Evolutionary conservation across 148 eudicot genomes (phyloP).

Genomic region (Talinum fruticosum): DNA sequence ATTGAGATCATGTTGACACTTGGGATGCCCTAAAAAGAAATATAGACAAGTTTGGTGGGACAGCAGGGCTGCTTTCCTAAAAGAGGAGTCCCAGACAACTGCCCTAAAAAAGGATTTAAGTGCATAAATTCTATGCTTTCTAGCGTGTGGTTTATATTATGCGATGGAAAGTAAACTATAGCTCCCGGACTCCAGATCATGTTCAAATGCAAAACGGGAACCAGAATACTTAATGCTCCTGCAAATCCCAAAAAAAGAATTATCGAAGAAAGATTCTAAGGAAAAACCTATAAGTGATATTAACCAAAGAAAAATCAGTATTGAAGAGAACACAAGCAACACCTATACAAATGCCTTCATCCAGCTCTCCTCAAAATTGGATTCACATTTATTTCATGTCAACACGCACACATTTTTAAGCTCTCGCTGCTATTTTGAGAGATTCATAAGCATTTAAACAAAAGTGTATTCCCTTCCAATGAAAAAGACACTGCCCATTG

Average conservation of each 20-base stretch:
- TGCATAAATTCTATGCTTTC: too few species aligned
- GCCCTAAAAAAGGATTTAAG: background rate
- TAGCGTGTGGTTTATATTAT: too few species aligned
- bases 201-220: too few species aligned
- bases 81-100: background rate
- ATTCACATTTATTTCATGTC: background rate
- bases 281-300: too few species aligned
- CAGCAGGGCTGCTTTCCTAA: background rate
- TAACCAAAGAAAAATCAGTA: background rate
- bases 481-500: background rate
- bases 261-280: too few species aligned
- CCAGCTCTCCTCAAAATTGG: background rate
- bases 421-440: background rate
- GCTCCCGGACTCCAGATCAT: too few species aligned
- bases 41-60: background rate
- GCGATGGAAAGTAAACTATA: too few species aligned
- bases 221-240: too few species aligned
- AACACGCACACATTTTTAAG: background rate
- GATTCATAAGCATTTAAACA: background rate
- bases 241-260: too few species aligned
- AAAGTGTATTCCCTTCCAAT: background rate
- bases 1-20: background rate
- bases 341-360: background rate
- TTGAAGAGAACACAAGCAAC: background rate
- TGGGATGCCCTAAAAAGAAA: background rate